Conservation (phyloP, 805 yeast genomes). For the Lachancea quebecensis region DNA sequence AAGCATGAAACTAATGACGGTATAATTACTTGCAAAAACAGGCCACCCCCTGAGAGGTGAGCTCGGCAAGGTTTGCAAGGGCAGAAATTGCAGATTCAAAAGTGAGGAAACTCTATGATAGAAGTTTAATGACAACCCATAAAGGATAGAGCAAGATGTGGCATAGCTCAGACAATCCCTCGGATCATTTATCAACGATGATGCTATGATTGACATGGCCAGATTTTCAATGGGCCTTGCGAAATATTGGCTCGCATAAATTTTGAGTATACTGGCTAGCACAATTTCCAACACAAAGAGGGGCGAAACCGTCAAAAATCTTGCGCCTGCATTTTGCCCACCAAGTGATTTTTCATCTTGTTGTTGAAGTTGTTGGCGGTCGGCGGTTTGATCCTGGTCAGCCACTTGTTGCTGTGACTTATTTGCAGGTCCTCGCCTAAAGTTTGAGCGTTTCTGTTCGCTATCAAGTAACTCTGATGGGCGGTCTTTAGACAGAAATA, state of each 20-base stretch:
- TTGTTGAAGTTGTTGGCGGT: background rate
- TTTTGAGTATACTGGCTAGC: slow-evolving; percentile 17
- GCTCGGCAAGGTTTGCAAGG: background rate
- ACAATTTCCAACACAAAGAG: slow-evolving; percentile 11
- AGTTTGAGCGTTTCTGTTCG: background rate
- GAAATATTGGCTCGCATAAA: slow-evolving; percentile 19
- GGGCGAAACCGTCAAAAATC: background rate
- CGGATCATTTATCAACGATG: slow-evolving; percentile 31
- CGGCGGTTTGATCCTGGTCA: background rate
- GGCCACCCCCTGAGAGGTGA: slow-evolving; percentile 2
- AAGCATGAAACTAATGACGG: background rate
- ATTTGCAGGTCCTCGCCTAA: background rate
- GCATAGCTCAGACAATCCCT: slow-evolving; percentile 25
- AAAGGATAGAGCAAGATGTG: slow-evolving; percentile 24
- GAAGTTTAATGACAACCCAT: slow-evolving; percentile 19
- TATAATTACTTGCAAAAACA: background rate
- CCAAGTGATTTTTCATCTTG: background rate
- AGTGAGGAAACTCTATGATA: slow-evolving; percentile 4
- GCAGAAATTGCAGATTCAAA: background rate
- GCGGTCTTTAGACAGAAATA: slow-evolving; percentile 21
- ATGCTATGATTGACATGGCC: slow-evolving; percentile 26
- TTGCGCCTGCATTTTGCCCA: background rate
- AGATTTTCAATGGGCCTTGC: slow-evolving; percentile 22
- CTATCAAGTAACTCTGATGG: background rate
- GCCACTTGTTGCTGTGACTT: background rate